phyloP scores from a whole-genome alignment of 139 green algal genomes.

The Chlamydomonas incerta region DNA sequence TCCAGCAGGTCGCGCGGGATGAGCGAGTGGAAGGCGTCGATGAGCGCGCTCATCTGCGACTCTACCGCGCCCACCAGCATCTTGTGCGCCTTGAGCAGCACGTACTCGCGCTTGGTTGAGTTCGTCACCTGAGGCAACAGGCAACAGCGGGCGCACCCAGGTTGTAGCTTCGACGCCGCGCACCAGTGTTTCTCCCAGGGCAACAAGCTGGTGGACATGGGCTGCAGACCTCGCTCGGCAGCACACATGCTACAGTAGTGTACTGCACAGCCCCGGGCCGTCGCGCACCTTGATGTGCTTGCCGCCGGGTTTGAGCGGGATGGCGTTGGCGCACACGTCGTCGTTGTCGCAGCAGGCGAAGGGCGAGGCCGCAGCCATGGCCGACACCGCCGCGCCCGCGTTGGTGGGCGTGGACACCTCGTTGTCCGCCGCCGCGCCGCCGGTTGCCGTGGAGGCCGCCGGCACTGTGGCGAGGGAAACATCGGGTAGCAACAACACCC shows the following conservation, averaged over 20 bases:
- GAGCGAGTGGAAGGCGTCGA: slow-evolving; percentile 72
- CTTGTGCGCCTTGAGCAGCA: slow-evolving; percentile 76
- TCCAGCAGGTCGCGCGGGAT: slow-evolving; percentile 73
- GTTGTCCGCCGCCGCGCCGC: neutral
- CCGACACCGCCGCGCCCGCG: neutral
- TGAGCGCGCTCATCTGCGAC: slow-evolving; percentile 66
- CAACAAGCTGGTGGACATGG: too few species aligned
- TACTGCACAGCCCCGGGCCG: too few species aligned
- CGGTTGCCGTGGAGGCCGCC: neutral
- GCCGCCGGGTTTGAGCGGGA: slow-evolving; percentile 69
- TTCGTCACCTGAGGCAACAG: slow-evolving; percentile 58
- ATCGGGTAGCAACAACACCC: too few species aligned
- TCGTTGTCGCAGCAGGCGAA: slow-evolving; percentile 42
- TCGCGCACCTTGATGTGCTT: slow-evolving; percentile 55
- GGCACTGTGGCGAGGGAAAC: too few species aligned
- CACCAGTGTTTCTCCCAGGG: too few species aligned
- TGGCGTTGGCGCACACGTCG: slow-evolving; percentile 52
- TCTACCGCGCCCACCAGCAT: slow-evolving; percentile 76
- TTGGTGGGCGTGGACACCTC: slow-evolving; percentile 24
- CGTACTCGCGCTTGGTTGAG: slow-evolving; percentile 74
- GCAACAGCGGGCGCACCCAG: too few species aligned
- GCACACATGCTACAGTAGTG: too few species aligned
- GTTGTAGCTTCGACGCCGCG: too few species aligned
- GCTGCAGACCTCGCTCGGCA: too few species aligned
- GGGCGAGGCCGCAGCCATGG: slow-evolving; percentile 14